phyloP scores from a whole-genome alignment of 441 rosid genomes.

The Bocquillonia castaneifolia region DNA sequence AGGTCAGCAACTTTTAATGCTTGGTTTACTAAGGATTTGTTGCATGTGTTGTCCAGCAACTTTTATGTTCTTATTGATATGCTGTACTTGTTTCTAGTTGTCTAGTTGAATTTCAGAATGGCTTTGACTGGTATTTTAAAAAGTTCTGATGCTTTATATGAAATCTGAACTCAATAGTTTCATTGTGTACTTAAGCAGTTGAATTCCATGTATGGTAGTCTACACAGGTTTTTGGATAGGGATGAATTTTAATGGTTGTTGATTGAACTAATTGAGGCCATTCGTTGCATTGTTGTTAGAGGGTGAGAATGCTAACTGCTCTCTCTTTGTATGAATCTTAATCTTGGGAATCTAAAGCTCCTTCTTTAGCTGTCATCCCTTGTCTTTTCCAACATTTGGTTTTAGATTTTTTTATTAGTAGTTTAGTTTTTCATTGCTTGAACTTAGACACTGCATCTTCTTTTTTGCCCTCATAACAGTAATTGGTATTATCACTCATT shows the following conservation, averaged over 20 bases:
- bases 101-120: neutral
- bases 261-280: neutral
- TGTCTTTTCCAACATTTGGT: neutral
- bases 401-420: neutral
- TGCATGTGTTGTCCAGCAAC: neutral
- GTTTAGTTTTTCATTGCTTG: neutral
- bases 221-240: too few relatives aligned
- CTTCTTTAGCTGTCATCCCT: neutral
- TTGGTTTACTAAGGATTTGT: neutral
- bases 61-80: neutral
- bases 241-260: neutral
- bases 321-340: too few relatives aligned
- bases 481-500: too few relatives aligned
- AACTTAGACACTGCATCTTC: neutral
- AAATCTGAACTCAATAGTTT: neutral
- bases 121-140: neutral
- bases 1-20: neutral
- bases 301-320: too few relatives aligned
- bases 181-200: neutral
- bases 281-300: neutral
- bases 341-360: neutral
- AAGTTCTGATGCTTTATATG: neutral
- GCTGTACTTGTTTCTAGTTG: neutral
- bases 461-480: too few relatives aligned
- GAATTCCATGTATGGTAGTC: neutral